Base-by-base conservation (phyloP, 2,329 filamentous ascomycete genomes). In the Grosmannia serpens region DNA sequence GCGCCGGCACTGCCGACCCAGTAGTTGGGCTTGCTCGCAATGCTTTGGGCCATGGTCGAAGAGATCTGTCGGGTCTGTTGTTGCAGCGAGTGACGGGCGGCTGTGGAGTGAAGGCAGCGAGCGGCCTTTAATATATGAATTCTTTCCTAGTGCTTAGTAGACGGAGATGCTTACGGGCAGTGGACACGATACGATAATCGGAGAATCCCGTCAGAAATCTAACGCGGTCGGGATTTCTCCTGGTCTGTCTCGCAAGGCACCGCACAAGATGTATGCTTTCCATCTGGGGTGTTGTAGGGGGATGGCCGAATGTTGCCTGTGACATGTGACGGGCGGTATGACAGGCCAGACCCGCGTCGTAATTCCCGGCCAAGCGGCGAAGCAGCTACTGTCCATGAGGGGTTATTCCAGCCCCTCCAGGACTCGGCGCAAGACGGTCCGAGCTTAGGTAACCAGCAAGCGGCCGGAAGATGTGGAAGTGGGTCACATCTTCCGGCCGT, bases 1-100 rank as follows among this genome's bases (percentile, higher is more conserved):
- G 69, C 66, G 26, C 68, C 69, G 55, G 65, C 67, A 53, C 65
- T 66, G 62, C 69, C 69, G 41, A 70, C 59, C 69, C 69, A 71
- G 44, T 62, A 58, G 61, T 63, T 65, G 22, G 55, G 33, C 57
- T 52, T 50, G 56, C 9, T 38, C 46, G 13, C 24, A 4, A 17
- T 5, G 38, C 13, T 55, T 27, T 55, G 41, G 1, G 55, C 33
- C 55, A 52, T 57, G 9, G 22, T 31, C 47, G 47, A 57, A 1
- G 47, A 56, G n/a, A 56, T n/a, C 4, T 20, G 26, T 33, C 46
- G 55, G 22, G 29, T 11, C 1, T 38, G 46, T 26, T 9, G 46
- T 17, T 35, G 44, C 13, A 9, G 13, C 8, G 20, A n/a, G 17
- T 6, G 44, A 31, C 8, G n/a, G 20, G 15, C 4, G 15, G 24